These are phyloP conservation scores for Paecilomyces formosus DNA, from an alignment of 2,329 filamentous ascomycete species.

Conservation along the genomic window DNA sequence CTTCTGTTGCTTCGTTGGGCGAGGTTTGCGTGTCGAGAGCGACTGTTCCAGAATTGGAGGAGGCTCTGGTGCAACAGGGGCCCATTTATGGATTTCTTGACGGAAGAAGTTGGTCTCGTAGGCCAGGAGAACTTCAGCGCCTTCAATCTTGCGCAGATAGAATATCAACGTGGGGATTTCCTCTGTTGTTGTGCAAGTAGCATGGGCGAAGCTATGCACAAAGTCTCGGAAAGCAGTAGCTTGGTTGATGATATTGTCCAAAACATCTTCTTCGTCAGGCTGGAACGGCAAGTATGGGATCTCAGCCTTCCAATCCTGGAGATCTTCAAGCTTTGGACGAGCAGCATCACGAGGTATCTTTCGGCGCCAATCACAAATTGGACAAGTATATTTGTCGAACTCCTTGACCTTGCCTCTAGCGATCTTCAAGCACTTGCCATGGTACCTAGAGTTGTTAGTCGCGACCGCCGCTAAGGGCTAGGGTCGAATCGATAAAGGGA, in stretches of 20 bases:
- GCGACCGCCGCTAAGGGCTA: neutral
- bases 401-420: conserved; percentile 96
- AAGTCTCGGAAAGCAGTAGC: conserved; percentile 79
- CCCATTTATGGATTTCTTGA: conserved; percentile 91
- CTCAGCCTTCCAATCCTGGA: conserved; percentile 77
- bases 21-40: conserved; percentile 86
- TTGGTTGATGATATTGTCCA: conserved; percentile 79
- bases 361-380: conserved; percentile 94
- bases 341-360: conserved; percentile 96
- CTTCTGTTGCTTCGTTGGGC: conserved; percentile 95
- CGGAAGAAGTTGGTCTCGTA: conserved; percentile 97
- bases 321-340: conserved; percentile 86
- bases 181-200: conserved; percentile 70
- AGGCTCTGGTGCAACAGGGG: conserved; percentile 75
- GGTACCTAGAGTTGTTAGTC: conserved; percentile 60
- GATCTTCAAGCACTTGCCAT: conserved; percentile 96
- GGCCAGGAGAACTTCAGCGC: conserved; percentile 83
- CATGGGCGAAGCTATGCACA: conserved; percentile 72
- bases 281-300: conserved; percentile 79
- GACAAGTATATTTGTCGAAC: conserved; percentile 96
- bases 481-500: neutral
- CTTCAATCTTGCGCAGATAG: conserved; percentile 94
- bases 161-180: conserved; percentile 88
- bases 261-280: conserved; percentile 83
- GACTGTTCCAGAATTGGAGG: conserved; percentile 83